phyloP scores from a whole-genome alignment of 345 rosid genomes.

The Litchi chinensis region DNA sequence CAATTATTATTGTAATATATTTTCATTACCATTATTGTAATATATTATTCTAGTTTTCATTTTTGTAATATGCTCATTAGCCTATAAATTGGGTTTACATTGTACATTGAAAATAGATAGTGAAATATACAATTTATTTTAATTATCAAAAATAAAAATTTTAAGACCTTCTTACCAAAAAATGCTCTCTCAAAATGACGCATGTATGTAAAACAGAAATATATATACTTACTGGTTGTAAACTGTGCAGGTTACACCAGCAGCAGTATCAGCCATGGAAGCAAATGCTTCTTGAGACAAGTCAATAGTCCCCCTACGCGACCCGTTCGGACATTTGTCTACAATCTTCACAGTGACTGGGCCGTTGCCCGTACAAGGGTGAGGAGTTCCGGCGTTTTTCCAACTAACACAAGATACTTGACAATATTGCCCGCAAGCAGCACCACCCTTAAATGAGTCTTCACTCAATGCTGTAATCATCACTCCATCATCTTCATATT shows the following conservation, averaged over 20 bases:
- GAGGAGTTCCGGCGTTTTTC: constrained; percentile 13
- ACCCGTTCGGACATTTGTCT: not conserved
- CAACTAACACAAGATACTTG: constrained; percentile 19
- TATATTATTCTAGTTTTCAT: too few relatives aligned
- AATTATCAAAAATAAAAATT: too few relatives aligned
- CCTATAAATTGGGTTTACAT: too few relatives aligned
- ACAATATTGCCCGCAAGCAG: constrained; percentile 27
- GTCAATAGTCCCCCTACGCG: constrained; percentile 24
- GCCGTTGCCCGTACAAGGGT: constrained; percentile 12
- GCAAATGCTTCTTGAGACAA: constrained; percentile 27
- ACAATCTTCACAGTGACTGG: constrained; percentile 14
- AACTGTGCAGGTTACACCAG: constrained; percentile 14
- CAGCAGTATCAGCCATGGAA: constrained; percentile 15
- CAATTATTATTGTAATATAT: too few relatives aligned
- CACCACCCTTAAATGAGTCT: constrained; percentile 3
- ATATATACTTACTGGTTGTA: constrained; percentile 10
- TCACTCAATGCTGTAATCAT: constrained; percentile 27
- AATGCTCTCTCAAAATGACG: too few relatives aligned
- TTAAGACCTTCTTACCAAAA: too few relatives aligned
- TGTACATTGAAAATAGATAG: too few relatives aligned
- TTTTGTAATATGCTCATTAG: too few relatives aligned
- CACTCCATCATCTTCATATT: constrained; percentile 19
- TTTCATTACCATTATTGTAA: too few relatives aligned
- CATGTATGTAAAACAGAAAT: too few relatives aligned
- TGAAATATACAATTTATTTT: too few relatives aligned